Base-by-base conservation (phyloP, 176 grass and related monocot species). In the Poa annua region DNA sequence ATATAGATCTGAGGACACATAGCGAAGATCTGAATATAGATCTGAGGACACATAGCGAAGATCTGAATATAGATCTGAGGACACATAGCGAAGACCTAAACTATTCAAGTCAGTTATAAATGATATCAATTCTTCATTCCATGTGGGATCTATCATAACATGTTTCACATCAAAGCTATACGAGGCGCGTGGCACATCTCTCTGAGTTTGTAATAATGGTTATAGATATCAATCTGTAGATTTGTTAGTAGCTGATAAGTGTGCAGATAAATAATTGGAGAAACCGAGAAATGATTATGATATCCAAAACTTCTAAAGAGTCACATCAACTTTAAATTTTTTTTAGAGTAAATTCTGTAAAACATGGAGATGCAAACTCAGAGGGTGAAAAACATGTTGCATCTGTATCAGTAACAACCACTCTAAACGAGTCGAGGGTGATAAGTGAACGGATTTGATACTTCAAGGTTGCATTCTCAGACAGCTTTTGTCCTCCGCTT, bases 11-110 rank as follows among this genome's bases (percentile, higher is more conserved):
- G 33, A 33, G 39, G 22, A 35, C 60, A 11, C 59, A 81, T 41
- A 39, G 4, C n/a, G n/a, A n/a, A n/a, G n/a, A 47, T 76, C 70
- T 76, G 19, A 73, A 76, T 81, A 57, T 34, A 74, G 8, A 45
- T 81, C 53, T 17, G 33, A 33, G 39, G 22, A 35, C 60, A 11
- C 59, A 81, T 41, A n/a, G n/a, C n/a, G n/a, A n/a, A n/a, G n/a
- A 47, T 76, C 70, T 76, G 19, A 73, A 76, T 81, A 57, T 34
- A 74, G 8, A 45, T 81, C 53, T 17, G 33, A 33, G 39, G 22
- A 35, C 60, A 11, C 59, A 81, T 41, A n/a, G n/a, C 19, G 5
- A 63, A 65, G 16, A 26, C 41, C 25, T 87, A 25, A 35, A 16
- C n/a, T 75, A 74, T 32, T 15, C 69, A 81, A 35, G 81, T 74